A percentile compares a stretch with the other conserved stretches of the same genome.
Conservation (phyloP, 2,329 filamentous ascomycete species). For the Aspergillus luchuensis region DNA sequence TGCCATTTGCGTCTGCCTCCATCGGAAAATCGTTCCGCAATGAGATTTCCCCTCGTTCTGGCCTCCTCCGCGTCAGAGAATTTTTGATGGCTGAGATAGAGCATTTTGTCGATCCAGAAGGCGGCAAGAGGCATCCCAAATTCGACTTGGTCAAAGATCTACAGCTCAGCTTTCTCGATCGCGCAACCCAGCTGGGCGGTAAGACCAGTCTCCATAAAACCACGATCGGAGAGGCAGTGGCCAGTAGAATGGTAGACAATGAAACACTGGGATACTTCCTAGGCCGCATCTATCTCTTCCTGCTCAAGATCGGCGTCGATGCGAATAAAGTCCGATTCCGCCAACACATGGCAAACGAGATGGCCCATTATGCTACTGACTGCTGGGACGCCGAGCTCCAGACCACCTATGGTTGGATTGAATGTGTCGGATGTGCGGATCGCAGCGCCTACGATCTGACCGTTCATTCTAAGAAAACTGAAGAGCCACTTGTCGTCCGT, state of each 20-base stretch:
- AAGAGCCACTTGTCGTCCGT: slow-evolving; percentile 79
- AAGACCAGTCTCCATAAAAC: slow-evolving; percentile 74
- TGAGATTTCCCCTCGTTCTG: slow-evolving; percentile 90
- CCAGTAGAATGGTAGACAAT: slow-evolving; percentile 83
- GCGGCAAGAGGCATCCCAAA: slow-evolving; percentile 89
- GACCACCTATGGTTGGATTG: slow-evolving; percentile 94
- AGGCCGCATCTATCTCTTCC: slow-evolving; percentile 87
- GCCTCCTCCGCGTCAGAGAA: slow-evolving; percentile 90
- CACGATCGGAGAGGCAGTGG: slow-evolving; percentile 83
- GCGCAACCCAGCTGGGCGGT: slow-evolving; percentile 81
- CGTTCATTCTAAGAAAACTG: slow-evolving; percentile 91
- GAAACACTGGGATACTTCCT: slow-evolving; percentile 98
- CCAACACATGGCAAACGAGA: slow-evolving; percentile 91
- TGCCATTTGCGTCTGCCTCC: slow-evolving; percentile 96
- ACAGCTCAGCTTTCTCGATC: slow-evolving; percentile 81
- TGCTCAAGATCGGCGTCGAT: slow-evolving; percentile 85
- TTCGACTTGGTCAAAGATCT: slow-evolving; percentile 84
- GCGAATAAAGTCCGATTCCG: slow-evolving; percentile 87
- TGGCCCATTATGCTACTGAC: slow-evolving; percentile 95
- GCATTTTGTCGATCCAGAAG: slow-evolving; percentile 92
- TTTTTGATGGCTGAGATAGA: slow-evolving; percentile 99
- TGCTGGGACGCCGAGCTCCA: slow-evolving; percentile 97
- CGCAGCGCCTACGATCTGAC: slow-evolving; percentile 91
- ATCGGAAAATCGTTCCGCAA: slow-evolving; percentile 99
- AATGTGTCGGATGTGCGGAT: slow-evolving; percentile 96